These are phyloP conservation scores for Sphagnum tenellum DNA, from an alignment of 225 moss, liverwort and hornwort genomes.

Conservation along the genomic window DNA sequence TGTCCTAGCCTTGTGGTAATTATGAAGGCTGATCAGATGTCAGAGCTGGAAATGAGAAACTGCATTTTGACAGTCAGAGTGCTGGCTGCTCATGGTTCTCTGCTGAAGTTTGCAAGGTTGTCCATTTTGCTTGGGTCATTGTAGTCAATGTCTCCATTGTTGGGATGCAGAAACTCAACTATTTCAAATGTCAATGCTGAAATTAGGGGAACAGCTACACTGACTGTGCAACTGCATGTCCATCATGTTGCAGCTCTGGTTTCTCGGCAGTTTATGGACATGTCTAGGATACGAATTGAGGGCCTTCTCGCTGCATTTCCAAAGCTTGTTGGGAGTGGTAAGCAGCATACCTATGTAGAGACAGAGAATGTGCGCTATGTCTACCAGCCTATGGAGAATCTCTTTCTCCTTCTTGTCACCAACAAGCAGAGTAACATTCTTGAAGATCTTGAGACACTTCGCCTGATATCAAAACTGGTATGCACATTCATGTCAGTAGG, in stretches of 20 bases:
- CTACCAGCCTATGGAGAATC: constrained; percentile 49
- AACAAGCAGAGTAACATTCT: constrained; percentile 56
- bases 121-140: too few relatives aligned
- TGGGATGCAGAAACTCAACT: too few relatives aligned
- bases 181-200: too few relatives aligned
- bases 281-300: constrained; percentile 53
- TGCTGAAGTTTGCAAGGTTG: too few relatives aligned
- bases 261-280: constrained; percentile 51
- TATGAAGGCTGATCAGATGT: too few relatives aligned
- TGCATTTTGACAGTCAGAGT: too few relatives aligned
- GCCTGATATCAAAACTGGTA: constrained; percentile 50
- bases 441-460: constrained; percentile 55
- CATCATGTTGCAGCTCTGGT: constrained; percentile 33
- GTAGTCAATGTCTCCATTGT: too few relatives aligned
- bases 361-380: constrained; percentile 51
- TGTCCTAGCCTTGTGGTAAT: too few relatives aligned
- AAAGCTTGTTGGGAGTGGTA: constrained; percentile 46
- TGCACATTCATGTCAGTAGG: constrained; percentile 1
- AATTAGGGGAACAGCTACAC: too few relatives aligned
- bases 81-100: too few relatives aligned
- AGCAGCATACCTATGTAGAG: constrained; percentile 52
- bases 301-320: constrained; percentile 52
- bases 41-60: too few relatives aligned
- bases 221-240: background rate
- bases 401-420: constrained; percentile 46